A percentile compares a stretch with the other conserved stretches of the same genome.
Evolutionary conservation across 2,329 filamentous ascomycete genomes (phyloP).

Genomic region (Arachnopeziza araneosa): DNA sequence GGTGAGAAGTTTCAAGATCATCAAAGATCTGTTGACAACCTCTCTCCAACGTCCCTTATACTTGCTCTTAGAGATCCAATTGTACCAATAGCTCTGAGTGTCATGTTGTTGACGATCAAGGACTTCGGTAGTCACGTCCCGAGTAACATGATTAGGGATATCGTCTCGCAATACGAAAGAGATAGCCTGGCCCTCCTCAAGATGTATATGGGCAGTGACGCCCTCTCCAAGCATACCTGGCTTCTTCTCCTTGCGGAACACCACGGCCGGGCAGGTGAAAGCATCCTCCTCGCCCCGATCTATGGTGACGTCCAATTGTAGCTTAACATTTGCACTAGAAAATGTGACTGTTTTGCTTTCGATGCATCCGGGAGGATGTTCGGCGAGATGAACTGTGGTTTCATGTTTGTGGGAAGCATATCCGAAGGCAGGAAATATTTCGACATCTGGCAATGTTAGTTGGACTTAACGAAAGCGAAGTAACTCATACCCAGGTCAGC

Average conservation of each 20-base stretch:
- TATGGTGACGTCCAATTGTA: conserved; percentile 64
- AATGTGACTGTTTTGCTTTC: conserved; percentile 60
- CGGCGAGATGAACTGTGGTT: conserved; percentile 47
- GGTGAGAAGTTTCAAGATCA: conserved; percentile 71
- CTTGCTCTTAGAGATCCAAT: conserved; percentile 65
- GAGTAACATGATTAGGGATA: conserved; percentile 49
- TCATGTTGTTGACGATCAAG: conserved; percentile 60
- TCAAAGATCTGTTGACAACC: conserved; percentile 63
- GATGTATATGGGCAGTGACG: conserved; percentile 51
- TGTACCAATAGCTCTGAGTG: conserved; percentile 67
- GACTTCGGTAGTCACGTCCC: conserved; percentile 50
- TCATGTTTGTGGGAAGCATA: conserved; percentile 61
- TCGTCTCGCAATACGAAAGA: conserved; percentile 65
- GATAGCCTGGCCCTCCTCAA: conserved; percentile 62
- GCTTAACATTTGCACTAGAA: conserved; percentile 48
- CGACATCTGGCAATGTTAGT: conserved; percentile 43
- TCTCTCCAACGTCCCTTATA: conserved; percentile 71
- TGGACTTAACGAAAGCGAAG: neutral
- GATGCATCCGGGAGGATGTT: conserved; percentile 34
- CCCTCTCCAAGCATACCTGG: conserved; percentile 55
- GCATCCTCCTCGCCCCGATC: conserved; percentile 49
- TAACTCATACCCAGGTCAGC: conserved; percentile 50
- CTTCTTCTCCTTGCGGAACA: conserved; percentile 48
- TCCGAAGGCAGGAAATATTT: conserved; percentile 68
- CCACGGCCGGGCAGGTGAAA: conserved; percentile 45